phyloP scores from a whole-genome alignment of 2,329 filamentous ascomycete genomes.

The Didymellaceae sp. region DNA sequence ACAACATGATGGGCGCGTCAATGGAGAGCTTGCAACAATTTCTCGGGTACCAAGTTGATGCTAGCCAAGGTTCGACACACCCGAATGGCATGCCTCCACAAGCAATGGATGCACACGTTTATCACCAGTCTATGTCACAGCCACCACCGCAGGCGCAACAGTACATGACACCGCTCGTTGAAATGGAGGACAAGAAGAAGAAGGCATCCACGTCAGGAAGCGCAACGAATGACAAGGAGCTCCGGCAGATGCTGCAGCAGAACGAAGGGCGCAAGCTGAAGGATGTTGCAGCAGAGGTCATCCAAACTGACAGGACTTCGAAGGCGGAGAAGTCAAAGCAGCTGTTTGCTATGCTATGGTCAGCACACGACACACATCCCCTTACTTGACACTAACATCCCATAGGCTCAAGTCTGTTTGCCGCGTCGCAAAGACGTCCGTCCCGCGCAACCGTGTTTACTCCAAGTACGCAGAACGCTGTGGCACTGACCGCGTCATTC shows the following conservation, averaged over 20 bases:
- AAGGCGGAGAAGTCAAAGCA: constrained; percentile 84
- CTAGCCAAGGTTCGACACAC: constrained; percentile 22
- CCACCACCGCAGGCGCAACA: constrained; percentile 32
- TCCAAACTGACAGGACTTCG: constrained; percentile 79
- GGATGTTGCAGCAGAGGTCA: constrained; percentile 77
- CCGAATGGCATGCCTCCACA: constrained; percentile 32
- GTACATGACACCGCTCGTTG: constrained; percentile 35
- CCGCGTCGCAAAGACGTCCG: constrained; percentile 76
- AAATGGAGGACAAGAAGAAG: constrained; percentile 55
- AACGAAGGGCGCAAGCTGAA: constrained; percentile 72
- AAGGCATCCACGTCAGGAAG: constrained; percentile 70
- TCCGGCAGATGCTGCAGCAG: constrained; percentile 74
- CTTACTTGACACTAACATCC: constrained; percentile 31
- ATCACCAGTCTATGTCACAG: constrained; percentile 37
- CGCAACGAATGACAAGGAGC: constrained; percentile 80
- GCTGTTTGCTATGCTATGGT: constrained; percentile 90
- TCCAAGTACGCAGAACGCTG: constrained; percentile 93
- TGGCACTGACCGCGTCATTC: constrained; percentile 90
- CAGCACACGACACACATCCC: constrained; percentile 40
- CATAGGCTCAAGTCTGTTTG: constrained; percentile 76
- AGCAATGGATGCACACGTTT: constrained; percentile 38
- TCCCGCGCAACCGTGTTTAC: constrained; percentile 91
- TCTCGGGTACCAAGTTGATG: constrained; percentile 36
- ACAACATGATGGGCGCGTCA: constrained; percentile 37
- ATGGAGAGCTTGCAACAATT: constrained; percentile 45